Percentiles rank a stretch among this genome's conserved stretches.
These are phyloP conservation scores for Tulasnella sp. DNA, from an alignment of 768 basidiomycete genomes.

Conservation along the genomic window DNA sequence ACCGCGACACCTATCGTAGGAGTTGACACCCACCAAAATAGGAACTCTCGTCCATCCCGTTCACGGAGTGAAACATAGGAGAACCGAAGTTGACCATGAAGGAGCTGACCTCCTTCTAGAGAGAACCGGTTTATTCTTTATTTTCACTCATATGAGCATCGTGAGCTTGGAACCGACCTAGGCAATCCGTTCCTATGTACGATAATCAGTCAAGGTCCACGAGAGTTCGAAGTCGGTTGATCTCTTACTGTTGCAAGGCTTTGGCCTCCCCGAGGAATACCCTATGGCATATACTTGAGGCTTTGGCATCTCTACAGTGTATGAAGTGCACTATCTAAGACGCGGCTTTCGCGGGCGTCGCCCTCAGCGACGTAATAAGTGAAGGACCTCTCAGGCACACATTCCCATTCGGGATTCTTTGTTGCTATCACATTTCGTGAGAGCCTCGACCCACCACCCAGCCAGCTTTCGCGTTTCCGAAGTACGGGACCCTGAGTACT, in stretches of 20 bases:
- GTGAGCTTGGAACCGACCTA: neutral
- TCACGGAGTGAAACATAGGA: neutral
- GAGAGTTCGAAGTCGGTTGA: no score
- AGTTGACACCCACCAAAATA: neutral
- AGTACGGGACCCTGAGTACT: no score
- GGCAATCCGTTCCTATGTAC: neutral
- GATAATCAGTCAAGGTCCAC: neutral
- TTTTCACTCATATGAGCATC: neutral
- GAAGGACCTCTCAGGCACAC: no score
- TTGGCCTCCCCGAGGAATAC: neutral
- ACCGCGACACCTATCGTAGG: neutral
- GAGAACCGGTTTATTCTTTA: neutral
- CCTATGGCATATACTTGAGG: neutral
- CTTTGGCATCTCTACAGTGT: neutral
- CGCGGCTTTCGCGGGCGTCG: no score
- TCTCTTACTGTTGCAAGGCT: neutral
- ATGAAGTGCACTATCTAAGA: no score
- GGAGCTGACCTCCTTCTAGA: neutral
- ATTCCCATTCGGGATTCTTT: no score
- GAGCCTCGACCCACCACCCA: no score
- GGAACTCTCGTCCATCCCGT: neutral
- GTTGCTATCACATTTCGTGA: no score
- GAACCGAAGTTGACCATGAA: neutral
- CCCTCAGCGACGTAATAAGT: no score
- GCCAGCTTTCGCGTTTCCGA: no score